Base-by-base conservation (phyloP, 352 stramenopile species). In the Globisporangium lucens region DNA sequence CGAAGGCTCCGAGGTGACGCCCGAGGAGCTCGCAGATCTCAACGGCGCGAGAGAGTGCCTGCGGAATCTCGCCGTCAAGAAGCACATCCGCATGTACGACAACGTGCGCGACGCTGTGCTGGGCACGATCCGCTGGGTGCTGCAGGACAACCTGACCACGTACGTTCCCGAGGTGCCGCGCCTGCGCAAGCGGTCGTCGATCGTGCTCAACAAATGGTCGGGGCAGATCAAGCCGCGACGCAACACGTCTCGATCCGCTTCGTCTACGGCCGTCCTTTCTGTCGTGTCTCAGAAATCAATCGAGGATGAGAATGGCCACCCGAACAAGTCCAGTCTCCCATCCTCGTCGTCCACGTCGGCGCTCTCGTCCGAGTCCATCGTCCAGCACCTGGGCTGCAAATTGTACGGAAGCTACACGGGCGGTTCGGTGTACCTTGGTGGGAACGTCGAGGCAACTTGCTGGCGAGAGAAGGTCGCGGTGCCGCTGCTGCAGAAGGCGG, bases 21-120 rank as follows among this genome's bases (percentile, higher is more conserved):
- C 74, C 17, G 76, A 76, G 17, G 87, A 97, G 62, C 63, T 95
- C 12, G 87, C 86, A 0, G 90, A 97, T 66, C 70, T 97, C 5
- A 95, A 96, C 55, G 84, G 86, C 20, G 89, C 87, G 4, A 77
- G 90, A 15, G 85, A 89, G 60, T 95, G 85, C 75, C 69, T 97
- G 24, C 78, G 84, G 7, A 78, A 90, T 9, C 69, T 95, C 4
- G 88, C 89, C 3, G 22, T 67, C 10, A 82, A 81, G 46, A 67
- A 78, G 53, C 62, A 71, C 20, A 67, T 95, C 8, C 75, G 69
- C 3, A 24, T 95, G n/a, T 92, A 79, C 57, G 72, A 80, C 0
- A 70, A 85, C 66, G 74, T 95, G 22, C 51, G 29, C 4, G 55
- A 66, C 35, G 86, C 85, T 0, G 75, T 91, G 1, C 55, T 75